Evolutionary conservation across 2,329 filamentous ascomycete species (phyloP), one percentile per base, ranked within the genome.

Genomic region (Fusarium equiseti): DNA sequence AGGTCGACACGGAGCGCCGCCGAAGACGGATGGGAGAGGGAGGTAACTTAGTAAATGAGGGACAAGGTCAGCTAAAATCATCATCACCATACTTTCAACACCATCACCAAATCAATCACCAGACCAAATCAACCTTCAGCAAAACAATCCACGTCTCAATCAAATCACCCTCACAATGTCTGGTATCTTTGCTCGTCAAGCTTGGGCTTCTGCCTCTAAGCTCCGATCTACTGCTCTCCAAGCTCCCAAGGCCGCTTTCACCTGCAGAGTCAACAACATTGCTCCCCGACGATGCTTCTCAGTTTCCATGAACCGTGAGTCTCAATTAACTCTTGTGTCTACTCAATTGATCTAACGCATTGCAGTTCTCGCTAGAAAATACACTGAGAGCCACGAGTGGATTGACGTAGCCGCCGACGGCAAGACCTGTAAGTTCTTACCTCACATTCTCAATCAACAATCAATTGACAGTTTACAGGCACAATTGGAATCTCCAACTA

Each of bases 351-450:
- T 6, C 56, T 66, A 32, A 66, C 16, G 10, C 5, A 20, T 16
- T 31, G 3, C n/a, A 76, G 74, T 66, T 18, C 63, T 73, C 6
- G 66, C 68, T 18, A 75, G 68, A 44, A 66, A 67, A 80, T 97
- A 95, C 85, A 97, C 94, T 59, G 90, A 94, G 79, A 94, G 96
- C 79, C 94, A 97, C 84, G 94, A 97, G 84, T 97, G 94, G 94
- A 88, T 97, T 79, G 92, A 96, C 80, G 83, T 96, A 52, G 89
- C 69, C 8, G 44, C 59, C 9, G 91, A 94, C 80, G 89, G 89
- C 77, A 93, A 91, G 80, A 72, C 74, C 16, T 77, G 75, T 77
- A 71, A 61, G 73, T 58, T 12, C 15, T 6, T 13, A 18, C 11
- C 16, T 27, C 15, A 24, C 8, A 4, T 9, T 20, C 2, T 16